Evolutionary conservation across 139 green algal species (phyloP).

Genomic region (Chlorella sp.): DNA sequence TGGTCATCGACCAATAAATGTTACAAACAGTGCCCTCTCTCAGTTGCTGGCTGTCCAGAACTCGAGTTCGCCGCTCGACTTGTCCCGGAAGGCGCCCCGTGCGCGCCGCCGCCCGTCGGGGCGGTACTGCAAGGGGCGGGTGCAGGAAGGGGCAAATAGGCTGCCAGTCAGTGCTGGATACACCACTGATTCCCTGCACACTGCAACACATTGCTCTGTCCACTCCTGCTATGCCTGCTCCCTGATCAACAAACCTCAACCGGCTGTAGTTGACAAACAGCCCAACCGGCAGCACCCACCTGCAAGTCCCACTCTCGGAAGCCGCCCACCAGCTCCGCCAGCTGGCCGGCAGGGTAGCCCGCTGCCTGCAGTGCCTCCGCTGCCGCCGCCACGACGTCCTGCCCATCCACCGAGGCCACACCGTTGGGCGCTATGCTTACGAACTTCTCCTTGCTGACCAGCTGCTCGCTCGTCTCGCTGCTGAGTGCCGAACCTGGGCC

Average conservation of each 20-base stretch:
- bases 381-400: slow-evolving; percentile 25
- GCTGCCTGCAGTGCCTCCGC: slow-evolving; percentile 12
- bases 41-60: slow-evolving; percentile 31
- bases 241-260: too few relatives aligned
- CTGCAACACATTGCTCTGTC: too few relatives aligned
- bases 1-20: too few relatives aligned
- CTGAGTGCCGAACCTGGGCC: background rate
- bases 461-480: background rate
- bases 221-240: too few relatives aligned
- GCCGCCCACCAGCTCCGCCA: slow-evolving; percentile 36
- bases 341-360: background rate
- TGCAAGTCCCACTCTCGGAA: slow-evolving; percentile 29
- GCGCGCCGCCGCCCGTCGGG: slow-evolving; percentile 18
- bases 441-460: slow-evolving; percentile 29
- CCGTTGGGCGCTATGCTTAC: slow-evolving; percentile 22
- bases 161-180: too few relatives aligned
- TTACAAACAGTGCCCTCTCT: too few relatives aligned
- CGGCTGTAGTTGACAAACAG: too few relatives aligned
- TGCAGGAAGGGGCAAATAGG: too few relatives aligned
- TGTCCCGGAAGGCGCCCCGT: slow-evolving; percentile 22
- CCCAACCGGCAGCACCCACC: too few relatives aligned
- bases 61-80: slow-evolving; percentile 30
- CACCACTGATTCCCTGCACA: too few relatives aligned
- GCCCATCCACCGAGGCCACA: background rate
- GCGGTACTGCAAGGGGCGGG: background rate